These are phyloP conservation scores for Thermomyces lanuginosus DNA, from an alignment of 2,329 filamentous ascomycete species.

Conservation along the genomic window DNA sequence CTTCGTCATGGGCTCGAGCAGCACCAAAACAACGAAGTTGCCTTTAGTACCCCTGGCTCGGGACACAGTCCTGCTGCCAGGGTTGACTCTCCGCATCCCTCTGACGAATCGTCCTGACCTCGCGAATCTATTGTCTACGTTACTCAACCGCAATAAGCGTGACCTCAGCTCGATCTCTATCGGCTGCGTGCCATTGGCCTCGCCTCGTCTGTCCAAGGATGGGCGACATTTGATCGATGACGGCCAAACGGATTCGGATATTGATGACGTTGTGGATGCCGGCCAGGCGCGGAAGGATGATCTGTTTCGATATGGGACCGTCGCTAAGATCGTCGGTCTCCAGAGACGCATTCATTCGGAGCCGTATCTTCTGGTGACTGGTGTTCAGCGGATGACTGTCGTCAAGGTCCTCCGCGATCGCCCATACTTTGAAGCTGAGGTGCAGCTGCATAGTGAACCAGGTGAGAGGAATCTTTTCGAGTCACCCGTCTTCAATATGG, in stretches of 20 bases:
- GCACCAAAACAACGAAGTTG: constrained; percentile 32
- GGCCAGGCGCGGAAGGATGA: constrained; percentile 50
- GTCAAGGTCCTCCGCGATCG: constrained; percentile 60
- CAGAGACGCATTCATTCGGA: constrained; percentile 61
- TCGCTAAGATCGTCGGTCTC: constrained; percentile 62
- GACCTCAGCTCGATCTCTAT: constrained; percentile 56
- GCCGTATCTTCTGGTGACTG: constrained; percentile 74
- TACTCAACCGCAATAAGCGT: constrained; percentile 60
- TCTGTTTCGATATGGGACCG: constrained; percentile 66
- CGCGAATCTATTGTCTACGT: constrained; percentile 66
- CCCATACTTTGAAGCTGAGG: constrained; percentile 72
- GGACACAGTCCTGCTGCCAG: constrained; percentile 68
- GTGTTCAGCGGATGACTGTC: constrained; percentile 58
- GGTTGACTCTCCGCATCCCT: constrained; percentile 68
- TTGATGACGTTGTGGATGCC: constrained; percentile 36
- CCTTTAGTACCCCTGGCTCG: constrained; percentile 71
- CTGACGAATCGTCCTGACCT: constrained; percentile 75
- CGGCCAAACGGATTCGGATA: constrained; percentile 33
- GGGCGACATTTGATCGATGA: constrained; percentile 61
- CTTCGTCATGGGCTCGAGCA: constrained; percentile 26
- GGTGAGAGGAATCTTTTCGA: constrained; percentile 30
- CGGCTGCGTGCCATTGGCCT: constrained; percentile 72
- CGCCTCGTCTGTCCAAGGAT: constrained; percentile 54
- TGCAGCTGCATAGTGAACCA: constrained; percentile 54
- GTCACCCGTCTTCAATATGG: neutral